phyloP scores from a whole-genome alignment of 2,329 filamentous ascomycete species.

The Verruconis gallopava region DNA sequence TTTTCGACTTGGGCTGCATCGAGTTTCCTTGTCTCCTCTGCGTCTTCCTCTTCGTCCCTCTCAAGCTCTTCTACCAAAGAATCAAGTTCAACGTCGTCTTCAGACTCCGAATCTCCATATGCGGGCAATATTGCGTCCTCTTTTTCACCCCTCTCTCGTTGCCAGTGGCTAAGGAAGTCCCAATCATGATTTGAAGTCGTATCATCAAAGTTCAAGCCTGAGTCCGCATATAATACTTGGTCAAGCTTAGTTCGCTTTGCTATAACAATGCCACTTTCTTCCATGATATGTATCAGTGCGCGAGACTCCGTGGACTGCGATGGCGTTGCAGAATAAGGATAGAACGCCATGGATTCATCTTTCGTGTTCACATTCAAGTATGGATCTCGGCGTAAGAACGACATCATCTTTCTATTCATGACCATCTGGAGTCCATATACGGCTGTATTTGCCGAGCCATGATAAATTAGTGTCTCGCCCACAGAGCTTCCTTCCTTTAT shows the following conservation, averaged over 20 bases:
- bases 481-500: slow-evolving; percentile 11
- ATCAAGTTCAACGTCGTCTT: slow-evolving; percentile 15
- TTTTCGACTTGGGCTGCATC: slow-evolving; percentile 33
- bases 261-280: too few species aligned
- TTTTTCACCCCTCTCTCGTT: slow-evolving; percentile 22
- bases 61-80: slow-evolving; percentile 18
- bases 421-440: slow-evolving; percentile 15
- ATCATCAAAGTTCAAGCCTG: too few species aligned
- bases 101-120: slow-evolving; percentile 42
- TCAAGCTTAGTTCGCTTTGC: too few species aligned
- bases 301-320: background rate
- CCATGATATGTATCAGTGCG: background rate
- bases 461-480: slow-evolving; percentile 10
- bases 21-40: slow-evolving; percentile 13
- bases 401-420: slow-evolving; percentile 17
- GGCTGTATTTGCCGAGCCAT: background rate
- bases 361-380: slow-evolving; percentile 14
- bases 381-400: slow-evolving; percentile 16
- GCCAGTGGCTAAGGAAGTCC: slow-evolving; percentile 30
- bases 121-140: slow-evolving; percentile 35
- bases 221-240: too few species aligned
- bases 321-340: slow-evolving; percentile 18
- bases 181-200: slow-evolving; percentile 13
- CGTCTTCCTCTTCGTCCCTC: slow-evolving; percentile 30
- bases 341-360: slow-evolving; percentile 16